Base-by-base conservation (phyloP, 2,329 filamentous ascomycete genomes). In the Septoria petroselini region DNA sequence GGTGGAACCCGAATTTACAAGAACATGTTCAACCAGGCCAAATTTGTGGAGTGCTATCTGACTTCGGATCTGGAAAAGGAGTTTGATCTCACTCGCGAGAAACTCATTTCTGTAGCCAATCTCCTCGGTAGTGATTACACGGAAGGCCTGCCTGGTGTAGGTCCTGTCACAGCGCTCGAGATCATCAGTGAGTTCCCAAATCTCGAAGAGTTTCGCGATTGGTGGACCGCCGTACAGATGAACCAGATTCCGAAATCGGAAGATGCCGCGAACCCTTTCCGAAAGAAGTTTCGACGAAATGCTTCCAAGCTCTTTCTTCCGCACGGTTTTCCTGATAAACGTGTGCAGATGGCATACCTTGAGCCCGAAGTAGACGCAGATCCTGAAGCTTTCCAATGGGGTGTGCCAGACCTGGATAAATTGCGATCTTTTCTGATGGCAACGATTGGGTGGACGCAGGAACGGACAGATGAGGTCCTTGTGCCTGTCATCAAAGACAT, bases 1-100 rank as follows among this genome's bases (percentile, higher is more conserved):
- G 94, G 93, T 14, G 94, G 93, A 30, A 98, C 90, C 0, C 80
- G 91, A 14, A 86, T 98, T 17, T 98, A 98, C 77, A 98, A 98
- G 70, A 98, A 98, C 74, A 95, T 98, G 90, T 98, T 98, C 76
- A 98, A 96, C 70, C 85, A 89, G 62, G 93, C 93, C 69, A 98
- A 98, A 67, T 95, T 89, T 62, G 93, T 98, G 34, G 93, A 98
- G 71, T 97, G 93, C 71, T 98, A 97, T 66, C 79, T 98, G 7
- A 73, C 83, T 2, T 76, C 75, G 0, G 93, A 98, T 63, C 76
- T 98, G 0, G 88, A 95, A 62, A 86, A 86, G 60, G 94, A 98
- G 62, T 85, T 96, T 55, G 88, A 87, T 0, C 80, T 98, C 0
- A 85, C 88, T 2, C 82, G 91, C n/a, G 78, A 85, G 46, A 88